Base-by-base conservation (phyloP, 2,329 filamentous ascomycete genomes). In the Colletotrichum tropicicola region DNA sequence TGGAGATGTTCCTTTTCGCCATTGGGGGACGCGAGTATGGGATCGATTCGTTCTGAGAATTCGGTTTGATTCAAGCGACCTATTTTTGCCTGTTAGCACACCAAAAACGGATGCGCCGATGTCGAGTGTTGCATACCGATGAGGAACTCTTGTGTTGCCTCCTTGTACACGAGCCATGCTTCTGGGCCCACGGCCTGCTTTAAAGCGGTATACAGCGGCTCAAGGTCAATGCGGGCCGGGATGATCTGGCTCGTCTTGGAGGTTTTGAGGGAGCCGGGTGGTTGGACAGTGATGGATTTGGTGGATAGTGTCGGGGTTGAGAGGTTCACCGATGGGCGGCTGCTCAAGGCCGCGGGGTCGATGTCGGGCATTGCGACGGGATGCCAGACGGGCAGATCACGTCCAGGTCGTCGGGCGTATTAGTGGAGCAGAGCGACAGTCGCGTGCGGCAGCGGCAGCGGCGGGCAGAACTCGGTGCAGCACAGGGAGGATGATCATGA, bases 281-380 rank as follows among this genome's bases (percentile, higher is more conserved):
- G 79, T 39, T 85, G 82, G 59, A 86, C 81, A 45, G 83, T 83
- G 69, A 90, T 83, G 53, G 86, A 80, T 73, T 90, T 90, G 45
- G 79, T 82, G 64, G 85, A 78, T 62, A 90, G 77, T 41, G 87
- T 81, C 65, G 89, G 87, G 5, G 88, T 89, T 47, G 86, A 82
- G 59, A 89, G 81, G 75, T 79, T 84, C 74, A 85, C 76, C 49
- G 87, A 79, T 67, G 87, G 85, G 73, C 88, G 87, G 82, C 87
- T 90, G 82, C 87, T 90, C 72, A 91, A 78, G 69, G 89, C 88
- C 80, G 89, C 87, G 73, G 89, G 89, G 81, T 91, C 89, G 79
- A 91, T 91, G 79, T 91, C 89, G 72, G 88, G 88, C 88, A 91
- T 91, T 69, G 72, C 74, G 72, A 56, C 27, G 51, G 61, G 39